A percentile compares a stretch with the other conserved stretches of the same genome.
Conservation (phyloP, 129 eudicot genomes). For the Chrysanthemum makinoi region DNA sequence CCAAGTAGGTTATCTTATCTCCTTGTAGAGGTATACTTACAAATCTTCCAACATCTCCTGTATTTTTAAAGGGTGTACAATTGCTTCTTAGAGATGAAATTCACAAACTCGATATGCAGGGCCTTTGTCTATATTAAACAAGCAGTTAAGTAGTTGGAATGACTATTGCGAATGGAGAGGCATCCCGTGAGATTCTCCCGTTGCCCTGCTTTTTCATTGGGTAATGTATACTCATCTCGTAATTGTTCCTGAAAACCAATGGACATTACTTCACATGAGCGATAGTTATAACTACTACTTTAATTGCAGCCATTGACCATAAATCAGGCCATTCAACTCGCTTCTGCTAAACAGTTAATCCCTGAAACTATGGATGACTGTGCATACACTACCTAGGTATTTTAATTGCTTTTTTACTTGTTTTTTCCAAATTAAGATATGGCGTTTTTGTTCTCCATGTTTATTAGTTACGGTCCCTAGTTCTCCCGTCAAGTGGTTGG, state of each 20-base stretch:
- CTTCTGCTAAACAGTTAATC: no score
- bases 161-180: slow-evolving; percentile 47
- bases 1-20: no score
- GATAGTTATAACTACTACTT: no score
- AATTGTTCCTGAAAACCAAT: neutral
- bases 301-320: no score
- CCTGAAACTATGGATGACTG: no score
- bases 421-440: no score
- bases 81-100: slow-evolving; percentile 1
- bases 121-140: slow-evolving; percentile 52
- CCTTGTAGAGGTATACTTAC: slow-evolving; percentile 26
- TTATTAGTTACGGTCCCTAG: neutral
- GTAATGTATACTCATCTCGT: slow-evolving; percentile 28
- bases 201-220: slow-evolving; percentile 89
- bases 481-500: slow-evolving; percentile 4
- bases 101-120: slow-evolving; percentile 37
- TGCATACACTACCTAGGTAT: no score
- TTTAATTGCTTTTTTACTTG: no score
- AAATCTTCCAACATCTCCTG: neutral
- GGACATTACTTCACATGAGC: neutral
- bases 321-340: no score
- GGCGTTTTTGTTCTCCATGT: no score
- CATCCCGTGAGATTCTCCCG: slow-evolving; percentile 51
- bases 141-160: slow-evolving; percentile 61
- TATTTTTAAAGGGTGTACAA: neutral